Conservation (phyloP, 1,139 yeast species). For the Meyerozyma athensensis region DNA sequence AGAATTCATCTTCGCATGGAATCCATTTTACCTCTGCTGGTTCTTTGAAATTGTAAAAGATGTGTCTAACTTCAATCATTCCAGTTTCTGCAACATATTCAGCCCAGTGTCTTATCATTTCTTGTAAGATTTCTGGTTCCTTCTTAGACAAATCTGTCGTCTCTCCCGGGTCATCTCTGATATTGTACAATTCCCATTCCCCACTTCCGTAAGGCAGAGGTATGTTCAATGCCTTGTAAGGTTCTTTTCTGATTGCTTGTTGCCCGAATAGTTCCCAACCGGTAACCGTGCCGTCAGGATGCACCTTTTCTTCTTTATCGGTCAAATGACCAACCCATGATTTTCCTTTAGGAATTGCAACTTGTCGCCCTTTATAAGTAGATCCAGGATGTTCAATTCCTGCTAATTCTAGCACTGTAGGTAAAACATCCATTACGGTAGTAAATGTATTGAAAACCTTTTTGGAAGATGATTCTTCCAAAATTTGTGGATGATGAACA, state of each 20-base stretch:
- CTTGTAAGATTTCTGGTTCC: slow-evolving; percentile 29
- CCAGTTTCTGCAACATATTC: slow-evolving; percentile 54
- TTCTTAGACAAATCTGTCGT: slow-evolving; percentile 33
- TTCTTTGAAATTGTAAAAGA: slow-evolving; percentile 1
- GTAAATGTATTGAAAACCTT: slow-evolving; percentile 33
- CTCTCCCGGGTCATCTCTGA: slow-evolving; percentile 46
- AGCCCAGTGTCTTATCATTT: slow-evolving; percentile 46
- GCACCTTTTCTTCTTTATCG: slow-evolving; percentile 25
- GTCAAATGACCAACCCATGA: slow-evolving; percentile 34
- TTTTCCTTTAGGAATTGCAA: slow-evolving; percentile 36
- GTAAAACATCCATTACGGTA: slow-evolving; percentile 56
- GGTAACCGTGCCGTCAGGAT: slow-evolving; percentile 43
- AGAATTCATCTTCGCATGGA: neutral
- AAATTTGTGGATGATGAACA: slow-evolving; percentile 33
- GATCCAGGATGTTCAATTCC: slow-evolving; percentile 41
- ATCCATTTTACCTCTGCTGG: neutral
- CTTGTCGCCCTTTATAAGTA: slow-evolving; percentile 31
- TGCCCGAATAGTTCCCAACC: slow-evolving; percentile 59
- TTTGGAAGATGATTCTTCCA: slow-evolving; percentile 13
- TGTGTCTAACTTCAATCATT: slow-evolving; percentile 30
- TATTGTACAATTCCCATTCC: slow-evolving; percentile 46
- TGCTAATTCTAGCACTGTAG: slow-evolving; percentile 49
- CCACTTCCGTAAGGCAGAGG: slow-evolving; percentile 48
- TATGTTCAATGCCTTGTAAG: slow-evolving; percentile 43
- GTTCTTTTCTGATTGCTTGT: slow-evolving; percentile 51